These are phyloP conservation scores for Paramyrothecium sp. DNA, from an alignment of 2,329 filamentous ascomycete genomes.

Conservation along the genomic window DNA sequence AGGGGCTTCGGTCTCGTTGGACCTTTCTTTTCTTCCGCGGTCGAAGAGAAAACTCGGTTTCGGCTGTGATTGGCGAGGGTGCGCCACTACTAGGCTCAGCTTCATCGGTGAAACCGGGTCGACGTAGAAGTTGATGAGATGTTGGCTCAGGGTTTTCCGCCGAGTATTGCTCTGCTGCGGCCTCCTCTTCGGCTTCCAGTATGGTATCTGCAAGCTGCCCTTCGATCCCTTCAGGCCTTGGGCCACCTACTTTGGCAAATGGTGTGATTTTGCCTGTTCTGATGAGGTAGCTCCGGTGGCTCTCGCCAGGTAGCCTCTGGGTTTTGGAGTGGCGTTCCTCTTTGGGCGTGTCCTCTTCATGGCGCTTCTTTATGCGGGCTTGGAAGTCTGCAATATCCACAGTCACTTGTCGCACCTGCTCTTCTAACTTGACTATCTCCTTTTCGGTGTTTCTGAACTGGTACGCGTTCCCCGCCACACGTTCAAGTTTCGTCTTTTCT, in stretches of 20 bases:
- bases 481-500: slow-evolving; percentile 44
- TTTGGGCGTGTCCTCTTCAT: slow-evolving; percentile 48
- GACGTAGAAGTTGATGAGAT: slow-evolving; percentile 72
- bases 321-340: slow-evolving; percentile 45
- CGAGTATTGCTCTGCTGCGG: slow-evolving; percentile 37
- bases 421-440: slow-evolving; percentile 65
- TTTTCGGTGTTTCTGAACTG: slow-evolving; percentile 58
- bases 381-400: slow-evolving; percentile 80
- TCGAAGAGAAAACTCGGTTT: slow-evolving; percentile 56
- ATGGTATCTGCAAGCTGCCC: slow-evolving; percentile 75
- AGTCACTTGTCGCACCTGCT: slow-evolving; percentile 62
- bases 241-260: slow-evolving; percentile 75
- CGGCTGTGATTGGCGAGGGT: slow-evolving; percentile 25
- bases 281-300: slow-evolving; percentile 83
- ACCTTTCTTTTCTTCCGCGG: slow-evolving; percentile 55
- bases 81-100: slow-evolving; percentile 10
- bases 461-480: slow-evolving; percentile 41
- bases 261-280: slow-evolving; percentile 97
- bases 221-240: slow-evolving; percentile 58
- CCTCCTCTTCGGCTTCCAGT: slow-evolving; percentile 77
- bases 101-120: slow-evolving; percentile 64
- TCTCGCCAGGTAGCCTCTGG: slow-evolving; percentile 73
- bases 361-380: slow-evolving; percentile 74
- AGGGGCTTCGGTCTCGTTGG: slow-evolving; percentile 34
- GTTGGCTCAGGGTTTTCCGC: slow-evolving; percentile 45